Conservation (phyloP, 148 eudicot genomes). For the Heliosperma pusillum region DNA sequence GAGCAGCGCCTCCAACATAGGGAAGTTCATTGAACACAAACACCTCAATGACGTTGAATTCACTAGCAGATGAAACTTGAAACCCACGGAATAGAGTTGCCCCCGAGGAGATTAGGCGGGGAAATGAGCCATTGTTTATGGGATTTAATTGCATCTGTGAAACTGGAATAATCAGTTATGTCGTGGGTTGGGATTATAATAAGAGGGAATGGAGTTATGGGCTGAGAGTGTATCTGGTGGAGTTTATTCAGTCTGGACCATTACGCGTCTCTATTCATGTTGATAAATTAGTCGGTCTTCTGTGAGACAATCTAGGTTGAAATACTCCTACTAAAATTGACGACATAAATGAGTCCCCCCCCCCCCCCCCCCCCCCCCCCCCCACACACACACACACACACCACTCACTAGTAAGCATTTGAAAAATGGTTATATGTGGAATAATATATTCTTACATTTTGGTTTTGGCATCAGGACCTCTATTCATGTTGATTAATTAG, state of each 20-base stretch:
- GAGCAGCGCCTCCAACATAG: conserved; percentile 79
- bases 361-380: no score
- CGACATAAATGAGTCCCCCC: no score
- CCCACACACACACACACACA: no score
- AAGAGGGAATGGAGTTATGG: conserved; percentile 33
- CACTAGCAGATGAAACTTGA: conserved; percentile 37
- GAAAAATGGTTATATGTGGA: no score
- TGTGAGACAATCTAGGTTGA: no score
- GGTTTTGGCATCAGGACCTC: no score
- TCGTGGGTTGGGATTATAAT: conserved; percentile 37
- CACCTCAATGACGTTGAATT: conserved; percentile 81
- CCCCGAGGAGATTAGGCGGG: conserved; percentile 48
- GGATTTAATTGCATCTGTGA: conserved; percentile 40
- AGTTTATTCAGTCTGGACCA: not conserved
- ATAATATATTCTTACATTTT: no score
- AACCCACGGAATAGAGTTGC: conserved; percentile 68
- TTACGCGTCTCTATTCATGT: conserved; percentile 13
- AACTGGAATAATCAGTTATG: not conserved
- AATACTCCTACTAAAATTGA: no score
- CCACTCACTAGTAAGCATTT: no score
- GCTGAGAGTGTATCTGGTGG: no score
- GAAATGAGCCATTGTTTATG: conserved; percentile 56
- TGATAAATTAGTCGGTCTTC: no score
- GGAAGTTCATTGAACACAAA: conserved; percentile 77
- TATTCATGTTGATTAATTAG: no score